A percentile compares a stretch with the other conserved stretches of the same genome.
Conservation (phyloP, 2,329 filamentous ascomycete genomes). For the Mollisiaceae sp. region DNA sequence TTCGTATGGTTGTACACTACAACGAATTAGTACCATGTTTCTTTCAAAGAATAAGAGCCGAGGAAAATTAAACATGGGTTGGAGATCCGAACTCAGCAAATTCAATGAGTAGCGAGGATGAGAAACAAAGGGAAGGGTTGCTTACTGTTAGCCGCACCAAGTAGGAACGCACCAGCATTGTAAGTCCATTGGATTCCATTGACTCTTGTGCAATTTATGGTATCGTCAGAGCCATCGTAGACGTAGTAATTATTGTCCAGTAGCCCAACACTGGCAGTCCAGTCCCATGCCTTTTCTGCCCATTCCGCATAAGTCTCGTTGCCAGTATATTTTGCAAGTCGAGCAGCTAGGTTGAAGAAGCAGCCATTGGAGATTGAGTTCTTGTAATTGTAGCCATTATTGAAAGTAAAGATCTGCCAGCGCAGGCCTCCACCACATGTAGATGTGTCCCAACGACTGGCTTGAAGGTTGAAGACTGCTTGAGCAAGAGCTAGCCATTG, state of each 20-base stretch:
- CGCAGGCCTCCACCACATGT: constrained; percentile 77
- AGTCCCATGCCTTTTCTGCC: constrained; percentile 76
- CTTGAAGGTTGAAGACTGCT: constrained; percentile 82
- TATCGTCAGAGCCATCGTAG: constrained; percentile 65
- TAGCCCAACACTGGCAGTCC: constrained; percentile 63
- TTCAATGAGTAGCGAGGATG: too few relatives aligned
- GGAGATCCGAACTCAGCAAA: too few relatives aligned
- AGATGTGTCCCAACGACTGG: constrained; percentile 70
- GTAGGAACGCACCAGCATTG: constrained; percentile 69
- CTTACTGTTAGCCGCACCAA: constrained; percentile 69
- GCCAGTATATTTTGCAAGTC: constrained; percentile 76
- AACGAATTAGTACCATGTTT: too few relatives aligned
- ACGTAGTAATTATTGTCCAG: constrained; percentile 64
- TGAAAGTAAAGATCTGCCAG: constrained; percentile 87
- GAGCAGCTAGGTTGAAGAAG: constrained; percentile 67
- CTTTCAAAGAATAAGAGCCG: too few relatives aligned
- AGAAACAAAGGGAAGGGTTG: too few relatives aligned
- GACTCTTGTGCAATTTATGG: constrained; percentile 61
- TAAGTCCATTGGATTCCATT: constrained; percentile 71
- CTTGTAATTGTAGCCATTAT: constrained; percentile 81
- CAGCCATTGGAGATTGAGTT: constrained; percentile 67
- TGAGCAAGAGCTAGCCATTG: constrained; percentile 76
- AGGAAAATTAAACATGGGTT: too few relatives aligned
- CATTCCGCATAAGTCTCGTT: constrained; percentile 79
- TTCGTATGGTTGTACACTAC: constrained; percentile 69